These are phyloP conservation scores for Phialophora macrospora DNA, from an alignment of 2,329 filamentous ascomycete species.

Conservation along the genomic window DNA sequence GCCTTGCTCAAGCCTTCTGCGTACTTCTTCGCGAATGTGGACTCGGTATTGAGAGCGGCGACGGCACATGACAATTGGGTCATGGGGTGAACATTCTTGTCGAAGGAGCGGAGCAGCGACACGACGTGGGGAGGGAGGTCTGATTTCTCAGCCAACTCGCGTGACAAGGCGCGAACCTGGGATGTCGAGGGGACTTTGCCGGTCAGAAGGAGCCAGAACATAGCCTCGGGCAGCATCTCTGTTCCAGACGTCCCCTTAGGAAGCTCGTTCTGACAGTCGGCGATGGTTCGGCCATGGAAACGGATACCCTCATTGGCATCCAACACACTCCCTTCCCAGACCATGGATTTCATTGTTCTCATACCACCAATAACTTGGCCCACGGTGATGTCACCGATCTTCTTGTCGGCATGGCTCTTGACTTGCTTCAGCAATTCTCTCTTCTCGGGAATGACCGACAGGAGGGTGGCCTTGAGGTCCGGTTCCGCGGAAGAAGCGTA, in stretches of 20 bases:
- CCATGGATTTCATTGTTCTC: constrained; percentile 96
- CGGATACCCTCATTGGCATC: constrained; percentile 97
- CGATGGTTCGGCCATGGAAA: constrained; percentile 97
- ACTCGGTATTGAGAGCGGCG: constrained; percentile 93
- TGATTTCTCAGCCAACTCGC: constrained; percentile 84
- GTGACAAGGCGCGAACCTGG: constrained; percentile 82
- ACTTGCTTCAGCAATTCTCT: constrained; percentile 91
- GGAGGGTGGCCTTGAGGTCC: constrained; percentile 86
- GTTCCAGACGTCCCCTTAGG: constrained; percentile 91
- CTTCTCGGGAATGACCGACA: constrained; percentile 84
- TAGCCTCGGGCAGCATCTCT: constrained; percentile 97
- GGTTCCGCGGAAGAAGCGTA: constrained; percentile 80
- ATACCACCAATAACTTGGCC: constrained; percentile 95
- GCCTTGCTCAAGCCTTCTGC: constrained; percentile 89
- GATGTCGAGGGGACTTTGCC: constrained; percentile 82
- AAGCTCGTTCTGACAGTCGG: constrained; percentile 91
- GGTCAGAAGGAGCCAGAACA: constrained; percentile 98
- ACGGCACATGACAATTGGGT: constrained; percentile 96
- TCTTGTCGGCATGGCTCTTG: constrained; percentile 80
- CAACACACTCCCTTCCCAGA: constrained; percentile 97
- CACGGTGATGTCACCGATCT: constrained; percentile 89
- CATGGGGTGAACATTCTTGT: constrained; percentile 92
- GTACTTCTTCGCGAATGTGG: constrained; percentile 90
- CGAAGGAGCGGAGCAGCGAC: constrained; percentile 88
- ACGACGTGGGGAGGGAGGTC: constrained; percentile 80